These are phyloP conservation scores for Fusarium buxicola DNA, from an alignment of 2,329 filamentous ascomycete genomes.

Conservation along the genomic window DNA sequence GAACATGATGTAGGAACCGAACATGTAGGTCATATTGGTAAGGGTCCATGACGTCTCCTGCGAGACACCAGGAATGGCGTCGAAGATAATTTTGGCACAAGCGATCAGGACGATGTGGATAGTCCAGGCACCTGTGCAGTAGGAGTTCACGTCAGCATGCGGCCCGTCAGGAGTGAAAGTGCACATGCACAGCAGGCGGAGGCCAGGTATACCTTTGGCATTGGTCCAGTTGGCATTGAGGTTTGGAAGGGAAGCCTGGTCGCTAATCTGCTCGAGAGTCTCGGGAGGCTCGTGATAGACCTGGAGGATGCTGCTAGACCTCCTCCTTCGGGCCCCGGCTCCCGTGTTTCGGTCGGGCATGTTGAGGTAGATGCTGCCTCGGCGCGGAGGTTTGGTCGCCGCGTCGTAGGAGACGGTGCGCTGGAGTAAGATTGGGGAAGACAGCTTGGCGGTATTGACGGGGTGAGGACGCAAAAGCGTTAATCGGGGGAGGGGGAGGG, in stretches of 20 bases:
- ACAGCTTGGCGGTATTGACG: constrained; percentile 92
- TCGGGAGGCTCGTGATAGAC: constrained; percentile 98
- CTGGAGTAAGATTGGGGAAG: constrained; percentile 86
- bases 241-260: constrained; percentile 94
- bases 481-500: constrained; percentile 24
- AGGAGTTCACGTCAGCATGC: constrained; percentile 31
- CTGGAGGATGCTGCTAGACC: constrained; percentile 91
- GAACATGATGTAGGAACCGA: constrained; percentile 99
- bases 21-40: constrained; percentile 99
- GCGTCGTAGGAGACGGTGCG: constrained; percentile 93
- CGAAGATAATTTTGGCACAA: constrained; percentile 94
- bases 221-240: constrained; percentile 99
- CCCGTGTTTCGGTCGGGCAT: constrained; percentile 66
- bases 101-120: constrained; percentile 96
- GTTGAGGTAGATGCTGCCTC: constrained; percentile 69
- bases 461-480: constrained; percentile 36
- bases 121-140: constrained; percentile 85
- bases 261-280: constrained; percentile 96
- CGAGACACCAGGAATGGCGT: constrained; percentile 94
- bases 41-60: constrained; percentile 99
- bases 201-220: constrained; percentile 80
- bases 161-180: constrained; percentile 9
- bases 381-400: constrained; percentile 75
- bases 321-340: constrained; percentile 80
- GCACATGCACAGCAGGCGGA: constrained; percentile 10